phyloP scores from a whole-genome alignment of 257 asterid species.

The Solanum piurae region DNA sequence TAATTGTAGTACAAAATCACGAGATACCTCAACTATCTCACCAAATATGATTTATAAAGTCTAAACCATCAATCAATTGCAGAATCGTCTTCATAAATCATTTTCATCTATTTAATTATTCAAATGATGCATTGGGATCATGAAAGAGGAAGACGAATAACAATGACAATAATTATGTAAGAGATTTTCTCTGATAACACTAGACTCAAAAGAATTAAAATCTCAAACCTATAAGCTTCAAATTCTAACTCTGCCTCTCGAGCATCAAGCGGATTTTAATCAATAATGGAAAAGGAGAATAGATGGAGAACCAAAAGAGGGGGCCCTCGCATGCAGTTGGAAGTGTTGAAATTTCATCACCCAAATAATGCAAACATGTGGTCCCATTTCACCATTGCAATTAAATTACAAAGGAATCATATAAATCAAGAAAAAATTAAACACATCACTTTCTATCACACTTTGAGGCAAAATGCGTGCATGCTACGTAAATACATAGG shows the following conservation, averaged over 20 bases:
- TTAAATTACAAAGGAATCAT: slow-evolving; percentile 1
- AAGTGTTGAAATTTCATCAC: background rate
- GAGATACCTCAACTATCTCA: background rate
- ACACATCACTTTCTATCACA: slow-evolving; percentile 15
- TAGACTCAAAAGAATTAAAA: background rate
- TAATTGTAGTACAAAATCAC: background rate
- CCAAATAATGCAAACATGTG: slow-evolving; percentile 22
- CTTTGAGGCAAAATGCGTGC: slow-evolving; percentile 15
- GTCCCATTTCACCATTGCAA: slow-evolving; percentile 10
- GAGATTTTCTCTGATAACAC: background rate
- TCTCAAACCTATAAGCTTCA: background rate
- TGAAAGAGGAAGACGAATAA: background rate
- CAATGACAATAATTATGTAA: background rate
- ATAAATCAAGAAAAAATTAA: background rate
- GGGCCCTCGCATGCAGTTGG: background rate
- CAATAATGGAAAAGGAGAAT: background rate
- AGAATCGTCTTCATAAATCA: too few relatives aligned
- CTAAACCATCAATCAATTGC: background rate
- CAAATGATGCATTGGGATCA: background rate
- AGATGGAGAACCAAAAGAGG: background rate
- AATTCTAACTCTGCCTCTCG: background rate
- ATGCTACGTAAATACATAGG: slow-evolving; percentile 23
- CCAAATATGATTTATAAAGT: background rate
- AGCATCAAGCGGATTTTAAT: background rate
- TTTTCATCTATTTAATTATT: background rate